Evolutionary conservation across 2,329 filamentous ascomycete species (phyloP), one percentile per base, ranked within the genome.

Genomic region (Cladophialophora carrionii): DNA sequence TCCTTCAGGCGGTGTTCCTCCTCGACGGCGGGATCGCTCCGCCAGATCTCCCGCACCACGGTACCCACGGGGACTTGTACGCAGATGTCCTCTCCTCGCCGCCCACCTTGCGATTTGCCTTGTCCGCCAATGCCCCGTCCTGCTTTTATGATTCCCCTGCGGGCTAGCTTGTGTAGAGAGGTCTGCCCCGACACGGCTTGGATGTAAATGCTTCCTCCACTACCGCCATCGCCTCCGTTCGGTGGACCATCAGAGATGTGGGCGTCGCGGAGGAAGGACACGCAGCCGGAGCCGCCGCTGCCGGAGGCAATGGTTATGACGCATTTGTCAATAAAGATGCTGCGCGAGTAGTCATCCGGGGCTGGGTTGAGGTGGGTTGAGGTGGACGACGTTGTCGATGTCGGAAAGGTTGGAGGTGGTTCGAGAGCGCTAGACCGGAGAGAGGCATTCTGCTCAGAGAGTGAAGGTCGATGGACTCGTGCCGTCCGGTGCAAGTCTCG

Each of bases 1-100:
- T 74, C 72, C 71, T 72, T 58, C 66, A 77, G 62, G 71, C 58
- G 70, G 65, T 74, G 75, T 67, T 87, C 81, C 72, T 92, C 90
- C 58, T 92, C 88, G 8, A 85, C 85, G 5, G 90, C 82, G 0
- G 92, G 92, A 74, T 98, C 93, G 60, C 87, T 80, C 43, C 95
- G 84, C 70, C 87, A 86, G 3, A 97, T 79, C 78, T 99, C 95
- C 34, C 91, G 85, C 2, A 99, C 84, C 2, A 99, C 88, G 0
- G 95, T 99, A 3, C 95, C 95, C 4, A 98, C 90, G 0, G 95
- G 95, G 0, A 99, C 95, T 34, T 90, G 89, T 67, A 99, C 87
- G 72, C 98, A 81, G 4, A 97, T 78, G 76, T 99, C 95, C 14
- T 94, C 89, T 57, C 95, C 95, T 69, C 92, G 85, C 72, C 88